A percentile compares a stretch with the other conserved stretches of the same genome.
Evolutionary conservation across 139 green algal species (phyloP).

Genomic region (Auxenochlorella pyrenoidosa): DNA sequence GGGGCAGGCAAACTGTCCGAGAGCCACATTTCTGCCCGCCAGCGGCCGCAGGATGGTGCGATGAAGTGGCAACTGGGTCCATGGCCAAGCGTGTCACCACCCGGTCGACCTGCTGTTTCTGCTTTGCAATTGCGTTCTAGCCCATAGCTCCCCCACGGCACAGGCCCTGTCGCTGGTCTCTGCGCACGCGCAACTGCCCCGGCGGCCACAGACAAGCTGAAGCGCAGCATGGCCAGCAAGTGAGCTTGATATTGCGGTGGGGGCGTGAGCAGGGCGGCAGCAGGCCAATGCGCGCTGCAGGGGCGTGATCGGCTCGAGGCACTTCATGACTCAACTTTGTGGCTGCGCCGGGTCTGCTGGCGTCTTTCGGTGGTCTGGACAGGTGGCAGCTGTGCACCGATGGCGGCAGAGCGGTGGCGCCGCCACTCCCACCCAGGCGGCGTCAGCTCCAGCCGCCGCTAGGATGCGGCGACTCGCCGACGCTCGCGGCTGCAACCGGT

Average conservation of each 20-base stretch:
- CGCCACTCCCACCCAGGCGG: not conserved
- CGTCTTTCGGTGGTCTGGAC: too few relatives aligned
- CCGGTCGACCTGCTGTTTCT: not conserved
- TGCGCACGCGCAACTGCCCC: not conserved
- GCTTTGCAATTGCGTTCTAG: not conserved
- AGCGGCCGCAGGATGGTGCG: not conserved
- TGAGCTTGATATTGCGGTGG: not conserved
- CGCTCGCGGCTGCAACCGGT: not conserved
- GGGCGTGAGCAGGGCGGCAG: not conserved
- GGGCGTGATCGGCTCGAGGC: not conserved
- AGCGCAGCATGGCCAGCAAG: slow-evolving; percentile 2
- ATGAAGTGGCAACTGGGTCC: not conserved
- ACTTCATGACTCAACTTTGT: not conserved
- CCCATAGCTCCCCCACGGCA: not conserved
- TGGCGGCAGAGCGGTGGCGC: not conserved
- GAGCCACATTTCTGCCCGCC: too few relatives aligned
- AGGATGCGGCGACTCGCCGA: too few relatives aligned
- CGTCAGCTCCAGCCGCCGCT: not conserved
- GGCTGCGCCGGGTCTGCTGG: too few relatives aligned
- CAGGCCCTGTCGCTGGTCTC: too few relatives aligned
- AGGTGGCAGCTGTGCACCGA: too few relatives aligned
- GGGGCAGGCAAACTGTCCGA: too few relatives aligned
- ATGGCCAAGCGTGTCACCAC: not conserved
- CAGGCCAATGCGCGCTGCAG: not conserved
- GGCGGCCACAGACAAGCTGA: not conserved